phyloP scores from a whole-genome alignment of 139 green algal genomes.

The Diplosphaera chodatii region DNA sequence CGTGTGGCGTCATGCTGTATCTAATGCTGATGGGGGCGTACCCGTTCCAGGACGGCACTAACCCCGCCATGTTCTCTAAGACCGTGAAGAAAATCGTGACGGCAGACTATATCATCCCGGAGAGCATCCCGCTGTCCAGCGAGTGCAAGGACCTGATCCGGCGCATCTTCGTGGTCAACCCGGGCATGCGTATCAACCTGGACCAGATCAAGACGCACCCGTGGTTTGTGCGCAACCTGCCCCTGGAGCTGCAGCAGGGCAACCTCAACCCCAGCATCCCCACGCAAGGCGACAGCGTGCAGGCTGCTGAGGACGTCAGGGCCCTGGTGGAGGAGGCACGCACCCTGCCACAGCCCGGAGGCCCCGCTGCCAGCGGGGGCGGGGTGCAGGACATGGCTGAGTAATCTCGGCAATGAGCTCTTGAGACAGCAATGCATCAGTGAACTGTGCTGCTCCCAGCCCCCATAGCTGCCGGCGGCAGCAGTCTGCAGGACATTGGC shows the following conservation, averaged over 20 bases:
- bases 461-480: no score
- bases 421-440: no score
- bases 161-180: slow-evolving; percentile 30
- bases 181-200: slow-evolving; percentile 18
- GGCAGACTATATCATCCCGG: slow-evolving; percentile 38
- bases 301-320: slow-evolving; percentile 33
- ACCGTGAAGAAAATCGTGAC: slow-evolving; percentile 1
- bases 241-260: slow-evolving; percentile 67
- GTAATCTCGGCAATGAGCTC: neutral
- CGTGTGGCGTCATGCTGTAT: slow-evolving; percentile 64
- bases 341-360: slow-evolving; percentile 7
- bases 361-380: no score
- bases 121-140: slow-evolving; percentile 9
- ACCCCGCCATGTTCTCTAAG: neutral
- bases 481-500: no score
- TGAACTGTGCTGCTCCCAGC: no score
- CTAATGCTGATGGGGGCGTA: slow-evolving; percentile 66
- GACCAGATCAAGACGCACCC: slow-evolving; percentile 34
- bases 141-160: slow-evolving; percentile 32
- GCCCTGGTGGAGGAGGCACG: slow-evolving; percentile 21
- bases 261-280: neutral
- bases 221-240: slow-evolving; percentile 66
- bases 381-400: neutral
- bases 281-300: neutral
- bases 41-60: slow-evolving; percentile 31